A percentile compares a stretch with the other conserved stretches of the same genome.
Conservation (phyloP, 306 rosid species). For the Sicyos edulis region DNA sequence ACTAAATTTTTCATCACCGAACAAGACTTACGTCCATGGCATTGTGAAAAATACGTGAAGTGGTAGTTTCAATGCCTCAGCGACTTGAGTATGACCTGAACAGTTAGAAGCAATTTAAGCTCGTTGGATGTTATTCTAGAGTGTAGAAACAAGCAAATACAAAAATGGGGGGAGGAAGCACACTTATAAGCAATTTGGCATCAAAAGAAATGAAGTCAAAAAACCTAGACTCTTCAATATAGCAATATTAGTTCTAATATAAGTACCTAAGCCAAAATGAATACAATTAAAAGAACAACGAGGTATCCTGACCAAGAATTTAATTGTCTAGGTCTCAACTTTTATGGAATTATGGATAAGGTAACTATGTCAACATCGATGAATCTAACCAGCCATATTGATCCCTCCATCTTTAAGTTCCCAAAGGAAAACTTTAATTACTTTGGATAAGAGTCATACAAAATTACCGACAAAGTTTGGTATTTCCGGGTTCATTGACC, state of each 20-base stretch:
- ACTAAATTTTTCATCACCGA: conserved; percentile 30
- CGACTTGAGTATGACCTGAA: conserved; percentile 89
- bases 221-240: not conserved
- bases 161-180: not conserved
- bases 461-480: not conserved
- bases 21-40: conserved; percentile 98
- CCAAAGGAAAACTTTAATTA: not conserved
- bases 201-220: not conserved
- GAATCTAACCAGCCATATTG: not conserved
- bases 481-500: not conserved
- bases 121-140: conserved; percentile 15
- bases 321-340: not conserved
- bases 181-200: not conserved
- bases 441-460: not conserved
- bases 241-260: not conserved
- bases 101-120: conserved; percentile 30
- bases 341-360: not conserved
- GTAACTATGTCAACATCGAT: not conserved
- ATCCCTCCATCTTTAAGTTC: not conserved
- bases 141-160: not conserved
- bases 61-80: conserved; percentile 64
- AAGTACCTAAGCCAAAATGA: not conserved
- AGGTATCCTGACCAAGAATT: not conserved
- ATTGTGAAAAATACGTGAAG: conserved; percentile 86
- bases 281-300: not conserved